These are phyloP conservation scores for Phytophthora gonapodyides DNA, from an alignment of 352 stramenopile species.

Conservation along the genomic window DNA sequence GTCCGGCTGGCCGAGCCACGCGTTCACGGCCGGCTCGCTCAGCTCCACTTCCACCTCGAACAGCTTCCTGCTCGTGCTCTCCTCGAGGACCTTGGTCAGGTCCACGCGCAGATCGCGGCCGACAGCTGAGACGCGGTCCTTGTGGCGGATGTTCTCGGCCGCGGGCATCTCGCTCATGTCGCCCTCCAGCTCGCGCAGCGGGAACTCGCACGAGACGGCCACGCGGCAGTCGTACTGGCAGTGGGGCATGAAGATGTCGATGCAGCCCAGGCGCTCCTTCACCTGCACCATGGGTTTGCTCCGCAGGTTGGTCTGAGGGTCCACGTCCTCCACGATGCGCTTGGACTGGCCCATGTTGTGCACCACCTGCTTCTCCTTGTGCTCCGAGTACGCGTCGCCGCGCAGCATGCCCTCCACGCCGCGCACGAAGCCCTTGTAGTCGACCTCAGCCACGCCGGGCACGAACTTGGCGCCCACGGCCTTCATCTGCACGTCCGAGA, in stretches of 20 bases:
- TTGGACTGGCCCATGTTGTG: conserved; percentile 80
- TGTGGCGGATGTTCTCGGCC: conserved; percentile 75
- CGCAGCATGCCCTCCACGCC: conserved; percentile 72
- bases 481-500: conserved; percentile 80
- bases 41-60: conserved; percentile 87
- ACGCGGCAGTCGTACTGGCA: conserved; percentile 87
- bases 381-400: conserved; percentile 69
- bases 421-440: conserved; percentile 74
- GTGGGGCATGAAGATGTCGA: conserved; percentile 88
- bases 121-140: conserved; percentile 79
- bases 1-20: conserved; percentile 79
- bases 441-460: conserved; percentile 66
- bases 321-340: conserved; percentile 77
- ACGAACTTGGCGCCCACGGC: conserved; percentile 80
- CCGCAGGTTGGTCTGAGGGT: conserved; percentile 58
- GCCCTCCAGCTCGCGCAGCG: conserved; percentile 54
- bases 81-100: conserved; percentile 80
- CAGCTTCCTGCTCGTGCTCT: conserved; percentile 67
- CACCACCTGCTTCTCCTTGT: conserved; percentile 81
- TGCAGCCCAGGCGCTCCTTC: conserved; percentile 80
- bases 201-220: conserved; percentile 85
- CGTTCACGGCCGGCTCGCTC: conserved; percentile 61
- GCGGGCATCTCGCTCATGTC: conserved; percentile 66
- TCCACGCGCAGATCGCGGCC: conserved; percentile 82
- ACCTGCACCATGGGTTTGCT: conserved; percentile 64